Base-by-base conservation (phyloP, 169 alveolate genomes). In the Plasmodium blacklocki region DNA sequence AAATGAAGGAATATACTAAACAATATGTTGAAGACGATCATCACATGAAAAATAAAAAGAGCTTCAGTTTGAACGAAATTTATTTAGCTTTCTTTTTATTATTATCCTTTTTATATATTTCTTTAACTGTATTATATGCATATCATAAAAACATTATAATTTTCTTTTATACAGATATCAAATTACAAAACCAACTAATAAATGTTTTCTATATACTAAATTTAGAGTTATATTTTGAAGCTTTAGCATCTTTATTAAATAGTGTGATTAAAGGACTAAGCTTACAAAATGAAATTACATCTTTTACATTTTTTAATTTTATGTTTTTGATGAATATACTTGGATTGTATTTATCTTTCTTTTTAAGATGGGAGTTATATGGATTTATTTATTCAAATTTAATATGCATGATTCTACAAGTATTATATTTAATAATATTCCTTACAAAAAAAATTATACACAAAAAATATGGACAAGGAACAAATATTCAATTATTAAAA, bases 321-420 rank as follows among this genome's bases (percentile, higher is more conserved):
- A 14, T 52, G 29, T 64, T 63, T 32, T 63, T 47, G 12, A 63
- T 78, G 75, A 75, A 63, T 18, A 63, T 60, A 8, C 47, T 78
- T 3, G 89, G 89, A 11, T 39, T 78, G 3, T 4, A 49, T 52
- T 50, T 78, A 59, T 29, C 78, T 1, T 78, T 78, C 12, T 26
- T 5, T 19, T 7, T 78, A 18, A 15, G 49, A 2, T 19, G 64
- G 21, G 89, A 78, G 18, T 58, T 78, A 12, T 78, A 78, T 32
- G 89, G 78, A n/a, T 78, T 78, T 50, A 43, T 78, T 18, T 78
- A 78, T 64, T 63, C 89, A n/a, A 64, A 64, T 19, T 43, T 78
- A 18, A 68, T 66, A 18, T 64, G 75, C 12, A 66, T 78, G 67
- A 54, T 58, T 6, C 29, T 74, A 45, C 74, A 74, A 64, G 73